Evolutionary conservation across 345 rosid genomes (phyloP), one percentile per base, ranked within the genome.

Genomic region (Salix koriyanagi): DNA sequence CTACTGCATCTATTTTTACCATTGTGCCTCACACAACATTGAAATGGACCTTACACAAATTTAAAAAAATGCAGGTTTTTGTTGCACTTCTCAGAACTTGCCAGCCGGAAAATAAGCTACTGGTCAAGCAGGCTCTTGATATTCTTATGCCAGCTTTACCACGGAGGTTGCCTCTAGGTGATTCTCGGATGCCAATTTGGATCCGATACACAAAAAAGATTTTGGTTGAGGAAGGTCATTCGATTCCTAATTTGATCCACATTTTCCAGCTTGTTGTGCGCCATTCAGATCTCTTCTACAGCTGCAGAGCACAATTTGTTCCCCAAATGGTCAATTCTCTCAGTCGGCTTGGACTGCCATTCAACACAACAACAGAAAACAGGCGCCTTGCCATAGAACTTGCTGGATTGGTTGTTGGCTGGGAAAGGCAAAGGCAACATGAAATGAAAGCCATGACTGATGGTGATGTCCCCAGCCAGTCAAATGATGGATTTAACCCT

Each of bases 241-340:
- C 99, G 0, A 86, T 92, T 77, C 94, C 98, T 68, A 96, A 96
- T 87, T 83, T 96, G 88, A 93, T 96, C 85, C 99, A 96, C 86
- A 96, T 96, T 83, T 96, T 96, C 88, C 97, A 93, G 85, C 93
- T 96, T 77, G 92, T 96, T 85, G 99, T 93, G 41, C 94, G 99
- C 54, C 99, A 96, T 87, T 90, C 99, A 77, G 89, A 96, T 85
- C 96, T 96, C 80, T 96, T 96, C 82, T 96, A 96, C 78, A 86
- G 97, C 84, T 96, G 98, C 83, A 90, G 99, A 84, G 99, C 98
- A 26, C 99, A 96, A 74, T 96, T 96, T 85, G 99, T 96, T 52
- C 99, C 98, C 81, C 99, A 96, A 84, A 96, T 96, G 99, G 99
- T 96, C 80, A 96, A 96, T 85, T 93, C 99, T 73, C 91, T 96